Evolutionary conservation across 768 basidiomycete genomes (phyloP).

Genomic region (Termitomyces sp.): DNA sequence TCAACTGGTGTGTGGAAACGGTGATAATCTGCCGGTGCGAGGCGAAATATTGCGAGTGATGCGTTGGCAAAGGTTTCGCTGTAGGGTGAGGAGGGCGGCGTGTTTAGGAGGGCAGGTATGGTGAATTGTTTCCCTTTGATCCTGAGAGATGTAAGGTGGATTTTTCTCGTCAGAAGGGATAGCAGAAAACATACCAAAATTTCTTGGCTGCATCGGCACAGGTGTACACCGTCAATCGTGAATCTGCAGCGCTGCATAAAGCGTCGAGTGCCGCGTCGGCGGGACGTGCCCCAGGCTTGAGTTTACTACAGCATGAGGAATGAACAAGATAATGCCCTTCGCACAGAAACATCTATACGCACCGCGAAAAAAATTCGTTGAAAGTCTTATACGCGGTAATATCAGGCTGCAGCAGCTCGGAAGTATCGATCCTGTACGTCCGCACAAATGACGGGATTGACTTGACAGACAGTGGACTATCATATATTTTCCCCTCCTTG

Average conservation of each 20-base stretch:
- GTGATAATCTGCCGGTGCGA: constrained; percentile 80
- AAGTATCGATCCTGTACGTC: constrained; percentile 46
- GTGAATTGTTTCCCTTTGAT: constrained; percentile 70
- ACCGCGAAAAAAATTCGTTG: constrained; percentile 75
- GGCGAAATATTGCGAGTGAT: constrained; percentile 62
- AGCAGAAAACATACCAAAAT: constrained; percentile 48
- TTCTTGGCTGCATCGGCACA: constrained; percentile 51
- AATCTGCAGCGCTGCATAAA: constrained; percentile 68
- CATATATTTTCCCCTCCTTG: constrained; percentile 55
- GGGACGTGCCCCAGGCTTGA: constrained; percentile 56
- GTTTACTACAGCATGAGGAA: constrained; percentile 28
- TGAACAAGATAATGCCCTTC: not conserved
- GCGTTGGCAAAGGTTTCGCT: constrained; percentile 35
- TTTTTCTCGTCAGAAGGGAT: not conserved
- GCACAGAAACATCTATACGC: not conserved
- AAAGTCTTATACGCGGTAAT: constrained; percentile 57
- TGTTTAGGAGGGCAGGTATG: constrained; percentile 51
- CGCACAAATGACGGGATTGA: constrained; percentile 52
- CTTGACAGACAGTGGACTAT: constrained; percentile 42
- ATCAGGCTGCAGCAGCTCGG: constrained; percentile 62
- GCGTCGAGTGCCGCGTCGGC: constrained; percentile 45
- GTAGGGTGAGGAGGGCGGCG: constrained; percentile 34
- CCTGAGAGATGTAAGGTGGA: constrained; percentile 22
- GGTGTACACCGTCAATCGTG: constrained; percentile 64
- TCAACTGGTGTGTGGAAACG: constrained; percentile 72